Conservation (phyloP, 208 protist genomes). For the Crithidia expoeki region DNA sequence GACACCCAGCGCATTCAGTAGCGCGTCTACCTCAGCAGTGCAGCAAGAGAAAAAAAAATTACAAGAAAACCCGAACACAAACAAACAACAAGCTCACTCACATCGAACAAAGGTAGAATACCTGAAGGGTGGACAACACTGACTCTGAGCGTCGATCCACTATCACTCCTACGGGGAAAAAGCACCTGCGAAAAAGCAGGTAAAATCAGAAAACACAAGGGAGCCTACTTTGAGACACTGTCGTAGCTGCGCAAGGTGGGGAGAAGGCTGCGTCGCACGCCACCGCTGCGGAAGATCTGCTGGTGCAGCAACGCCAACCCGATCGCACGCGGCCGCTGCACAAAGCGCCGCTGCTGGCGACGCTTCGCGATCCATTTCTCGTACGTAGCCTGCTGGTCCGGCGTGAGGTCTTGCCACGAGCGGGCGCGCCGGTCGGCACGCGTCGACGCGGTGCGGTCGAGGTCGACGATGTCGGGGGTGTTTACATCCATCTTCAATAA, state of each 20-base stretch:
- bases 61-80: slow-evolving; percentile 1
- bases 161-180: too few relatives aligned
- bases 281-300: slow-evolving; percentile 85
- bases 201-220: neutral
- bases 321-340: slow-evolving; percentile 61
- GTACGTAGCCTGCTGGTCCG: slow-evolving; percentile 61
- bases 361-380: slow-evolving; percentile 59
- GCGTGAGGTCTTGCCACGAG: slow-evolving; percentile 47
- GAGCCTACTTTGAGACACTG: slow-evolving; percentile 80
- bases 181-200: too few relatives aligned
- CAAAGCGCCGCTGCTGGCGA: slow-evolving; percentile 59
- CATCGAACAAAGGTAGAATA: neutral
- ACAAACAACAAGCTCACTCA: neutral
- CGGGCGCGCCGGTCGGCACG: slow-evolving; percentile 45
- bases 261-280: slow-evolving; percentile 74
- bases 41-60: slow-evolving; percentile 6
- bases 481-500: slow-evolving; percentile 87
- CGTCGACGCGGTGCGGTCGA: slow-evolving; percentile 48
- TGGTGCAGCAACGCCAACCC: slow-evolving; percentile 82
- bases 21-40: too few relatives aligned
- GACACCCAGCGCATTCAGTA: neutral
- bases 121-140: too few relatives aligned
- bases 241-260: slow-evolving; percentile 87
- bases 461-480: slow-evolving; percentile 74
- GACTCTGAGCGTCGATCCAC: too few relatives aligned